Evolutionary conservation across 441 rosid species (phyloP).

Genomic region (Dalechampia spathulata): DNA sequence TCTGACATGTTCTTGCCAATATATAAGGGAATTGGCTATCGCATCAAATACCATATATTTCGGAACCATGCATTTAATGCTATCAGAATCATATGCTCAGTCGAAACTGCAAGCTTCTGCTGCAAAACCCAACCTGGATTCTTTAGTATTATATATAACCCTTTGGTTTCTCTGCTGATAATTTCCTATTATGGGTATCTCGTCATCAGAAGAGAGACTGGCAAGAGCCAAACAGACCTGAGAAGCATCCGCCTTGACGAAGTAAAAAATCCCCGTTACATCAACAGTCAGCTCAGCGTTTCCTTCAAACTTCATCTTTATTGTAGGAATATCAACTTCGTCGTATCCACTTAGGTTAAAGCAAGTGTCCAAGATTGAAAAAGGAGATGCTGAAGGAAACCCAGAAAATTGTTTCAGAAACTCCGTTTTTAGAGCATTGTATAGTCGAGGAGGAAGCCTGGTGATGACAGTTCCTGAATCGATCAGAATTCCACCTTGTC

Average conservation of each 20-base stretch:
- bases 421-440: conserved; percentile 57
- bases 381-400: conserved; percentile 58
- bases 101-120: conserved; percentile 65
- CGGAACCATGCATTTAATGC: background rate
- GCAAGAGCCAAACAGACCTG: conserved; percentile 88
- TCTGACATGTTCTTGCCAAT: conserved; percentile 5
- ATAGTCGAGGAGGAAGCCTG: conserved; percentile 69
- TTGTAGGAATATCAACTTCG: conserved; percentile 59
- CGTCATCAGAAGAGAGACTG: conserved; percentile 62
- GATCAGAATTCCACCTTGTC: conserved; percentile 43
- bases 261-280: conserved; percentile 65
- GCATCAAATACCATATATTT: conserved; percentile 10
- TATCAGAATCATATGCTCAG: conserved; percentile 7
- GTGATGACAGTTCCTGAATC: conserved; percentile 91
- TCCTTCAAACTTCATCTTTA: conserved; percentile 54
- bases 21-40: conserved; percentile 3
- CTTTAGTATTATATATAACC: conserved; percentile 64
- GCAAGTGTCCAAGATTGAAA: conserved; percentile 76
- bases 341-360: conserved; percentile 64
- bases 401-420: conserved; percentile 64
- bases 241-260: conserved; percentile 68
- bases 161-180: conserved; percentile 93
- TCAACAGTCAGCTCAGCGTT: conserved; percentile 54
- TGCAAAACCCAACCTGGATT: conserved; percentile 65
- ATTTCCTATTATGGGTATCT: conserved; percentile 69